Evolutionary conservation across 2,329 filamentous ascomycete species (phyloP).

Genomic region (Hypomyces perniciosus): DNA sequence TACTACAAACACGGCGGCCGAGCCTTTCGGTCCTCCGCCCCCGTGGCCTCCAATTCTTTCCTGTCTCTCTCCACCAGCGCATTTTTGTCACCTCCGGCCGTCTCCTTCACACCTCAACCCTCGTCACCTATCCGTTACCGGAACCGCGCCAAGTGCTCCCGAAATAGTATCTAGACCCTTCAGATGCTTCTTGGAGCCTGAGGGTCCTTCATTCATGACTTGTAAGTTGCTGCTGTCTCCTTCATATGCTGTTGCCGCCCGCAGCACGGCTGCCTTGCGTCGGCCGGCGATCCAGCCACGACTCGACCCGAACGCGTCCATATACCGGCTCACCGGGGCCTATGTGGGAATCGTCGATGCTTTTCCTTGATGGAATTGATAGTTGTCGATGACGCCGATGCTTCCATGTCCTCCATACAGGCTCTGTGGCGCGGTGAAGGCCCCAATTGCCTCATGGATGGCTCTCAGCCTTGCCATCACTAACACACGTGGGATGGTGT

Average conservation of each 20-base stretch:
- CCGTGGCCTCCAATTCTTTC: constrained; percentile 36
- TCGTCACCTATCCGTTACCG: constrained; percentile 21
- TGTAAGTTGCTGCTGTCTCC: constrained; percentile 37
- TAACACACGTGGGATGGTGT: constrained; percentile 38
- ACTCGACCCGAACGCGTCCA: constrained; percentile 28
- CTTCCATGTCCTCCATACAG: constrained; percentile 18
- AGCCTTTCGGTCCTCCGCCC: constrained; percentile 20
- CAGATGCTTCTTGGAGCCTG: constrained; percentile 29
- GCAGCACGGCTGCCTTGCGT: constrained; percentile 30
- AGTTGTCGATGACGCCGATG: constrained; percentile 28
- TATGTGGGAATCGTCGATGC: constrained; percentile 19
- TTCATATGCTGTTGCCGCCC: constrained; percentile 23
- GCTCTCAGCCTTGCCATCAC: constrained; percentile 44
- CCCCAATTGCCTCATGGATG: constrained; percentile 40
- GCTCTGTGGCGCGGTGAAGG: constrained; percentile 19
- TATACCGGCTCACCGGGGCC: constrained; percentile 26
- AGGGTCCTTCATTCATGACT: constrained; percentile 42
- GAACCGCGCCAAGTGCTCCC: constrained; percentile 20
- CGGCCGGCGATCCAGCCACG: constrained; percentile 32
- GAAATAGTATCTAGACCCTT: constrained; percentile 19
- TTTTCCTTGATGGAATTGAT: constrained; percentile 31
- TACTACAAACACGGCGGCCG: constrained; percentile 23
- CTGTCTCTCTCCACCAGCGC: constrained; percentile 29
- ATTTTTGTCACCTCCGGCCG: constrained; percentile 31
- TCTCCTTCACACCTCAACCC: constrained; percentile 29